phyloP scores from a whole-genome alignment of 2,329 filamentous ascomycete genomes.

The Graphilbum sp. region DNA sequence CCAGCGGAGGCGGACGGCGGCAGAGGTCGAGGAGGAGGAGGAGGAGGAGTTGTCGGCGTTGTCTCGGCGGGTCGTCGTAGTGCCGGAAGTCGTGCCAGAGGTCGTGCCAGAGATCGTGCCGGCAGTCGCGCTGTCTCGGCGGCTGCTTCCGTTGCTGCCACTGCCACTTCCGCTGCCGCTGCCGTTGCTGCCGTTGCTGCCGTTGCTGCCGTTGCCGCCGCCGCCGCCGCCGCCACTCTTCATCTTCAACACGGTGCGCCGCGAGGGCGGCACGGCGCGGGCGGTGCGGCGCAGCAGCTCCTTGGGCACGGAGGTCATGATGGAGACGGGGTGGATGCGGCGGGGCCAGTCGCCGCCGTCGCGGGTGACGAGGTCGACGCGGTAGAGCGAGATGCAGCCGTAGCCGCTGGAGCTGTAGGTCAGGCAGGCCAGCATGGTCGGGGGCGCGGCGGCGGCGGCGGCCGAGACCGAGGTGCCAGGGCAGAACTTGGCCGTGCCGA shows the following conservation, averaged over 20 bases:
- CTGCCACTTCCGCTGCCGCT: background rate
- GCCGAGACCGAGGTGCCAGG: background rate
- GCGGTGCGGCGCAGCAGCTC: slow-evolving; percentile 9
- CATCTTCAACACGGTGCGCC: slow-evolving; percentile 8
- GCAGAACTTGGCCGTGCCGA: slow-evolving; percentile 8
- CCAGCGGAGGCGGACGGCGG: slow-evolving; percentile 4
- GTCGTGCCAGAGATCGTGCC: background rate
- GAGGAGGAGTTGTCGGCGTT: background rate
- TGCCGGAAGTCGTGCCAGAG: background rate
- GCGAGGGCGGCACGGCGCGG: slow-evolving; percentile 6
- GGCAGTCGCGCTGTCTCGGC: background rate
- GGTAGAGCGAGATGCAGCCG: slow-evolving; percentile 10
- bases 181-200: background rate
- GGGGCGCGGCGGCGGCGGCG: background rate
- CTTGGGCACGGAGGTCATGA: slow-evolving; percentile 10
- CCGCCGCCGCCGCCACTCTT: background rate
- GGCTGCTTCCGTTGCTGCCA: background rate
- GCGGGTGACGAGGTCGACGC: slow-evolving; percentile 5
- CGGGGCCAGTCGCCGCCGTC: slow-evolving; percentile 7
- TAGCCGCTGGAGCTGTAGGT: slow-evolving; percentile 7
- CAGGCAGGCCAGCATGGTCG: slow-evolving; percentile 8
- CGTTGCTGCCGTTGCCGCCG: too few relatives aligned
- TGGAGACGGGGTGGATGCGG: slow-evolving; percentile 8
- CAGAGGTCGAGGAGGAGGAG: background rate
- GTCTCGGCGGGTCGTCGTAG: too few relatives aligned